phyloP scores from a whole-genome alignment of 106 monocot genomes.

The Allium fistulosum region DNA sequence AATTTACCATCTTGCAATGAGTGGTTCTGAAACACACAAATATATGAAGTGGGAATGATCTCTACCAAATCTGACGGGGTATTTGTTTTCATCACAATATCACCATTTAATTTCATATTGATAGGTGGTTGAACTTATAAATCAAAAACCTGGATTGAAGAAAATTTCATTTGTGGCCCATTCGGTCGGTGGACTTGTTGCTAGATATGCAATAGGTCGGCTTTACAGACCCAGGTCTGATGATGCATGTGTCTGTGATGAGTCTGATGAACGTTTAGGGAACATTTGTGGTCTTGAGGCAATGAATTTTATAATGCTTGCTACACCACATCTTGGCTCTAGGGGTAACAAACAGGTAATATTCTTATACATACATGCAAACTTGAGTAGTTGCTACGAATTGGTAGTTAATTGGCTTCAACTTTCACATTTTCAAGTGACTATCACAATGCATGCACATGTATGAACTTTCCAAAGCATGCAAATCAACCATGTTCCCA shows the following conservation, averaged over 20 bases:
- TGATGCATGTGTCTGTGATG: slow-evolving; percentile 7
- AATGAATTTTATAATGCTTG: slow-evolving; percentile 93
- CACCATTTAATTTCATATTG: not conserved
- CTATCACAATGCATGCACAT: no score
- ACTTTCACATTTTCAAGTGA: no score
- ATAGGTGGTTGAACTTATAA: slow-evolving; percentile 58
- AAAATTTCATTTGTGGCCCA: slow-evolving; percentile 95
- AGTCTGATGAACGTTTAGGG: slow-evolving; percentile 21
- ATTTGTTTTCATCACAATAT: no score
- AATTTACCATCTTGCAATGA: no score
- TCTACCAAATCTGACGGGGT: not conserved
- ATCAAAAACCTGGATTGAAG: slow-evolving; percentile 33
- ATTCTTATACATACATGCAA: not conserved
- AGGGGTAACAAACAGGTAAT: slow-evolving; percentile 88
- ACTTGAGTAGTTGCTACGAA: not conserved
- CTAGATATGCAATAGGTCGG: slow-evolving; percentile 86
- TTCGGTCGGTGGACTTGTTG: slow-evolving; percentile 90
- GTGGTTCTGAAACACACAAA: no score
- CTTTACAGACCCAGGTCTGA: slow-evolving; percentile 31
- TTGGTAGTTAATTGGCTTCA: no score
- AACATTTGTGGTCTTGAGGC: slow-evolving; percentile 78
- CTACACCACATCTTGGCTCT: slow-evolving; percentile 97
- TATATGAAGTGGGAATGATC: not conserved
- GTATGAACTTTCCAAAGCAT: no score
- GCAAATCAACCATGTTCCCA: no score